Evolutionary conservation across 2,329 filamentous ascomycete species (phyloP).

Genomic region (Beauveria asiatica): DNA sequence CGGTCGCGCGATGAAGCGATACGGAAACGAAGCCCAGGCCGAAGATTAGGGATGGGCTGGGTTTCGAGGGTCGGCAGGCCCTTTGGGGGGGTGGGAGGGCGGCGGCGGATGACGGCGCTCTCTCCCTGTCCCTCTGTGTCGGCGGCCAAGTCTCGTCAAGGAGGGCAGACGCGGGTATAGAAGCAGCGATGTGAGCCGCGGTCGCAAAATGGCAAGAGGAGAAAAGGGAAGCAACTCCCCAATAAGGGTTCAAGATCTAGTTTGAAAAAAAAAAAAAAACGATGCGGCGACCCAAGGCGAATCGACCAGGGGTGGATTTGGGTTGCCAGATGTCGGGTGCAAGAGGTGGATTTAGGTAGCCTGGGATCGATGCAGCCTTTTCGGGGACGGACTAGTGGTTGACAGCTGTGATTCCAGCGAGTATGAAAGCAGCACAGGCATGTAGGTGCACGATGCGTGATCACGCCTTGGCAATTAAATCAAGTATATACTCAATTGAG

Average conservation of each 20-base stretch:
- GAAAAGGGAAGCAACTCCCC: background rate
- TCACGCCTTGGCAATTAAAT: background rate
- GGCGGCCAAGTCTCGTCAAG: background rate
- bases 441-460: too few relatives aligned
- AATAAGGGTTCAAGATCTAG: background rate
- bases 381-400: background rate
- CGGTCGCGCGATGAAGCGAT: slow-evolving; percentile 7
- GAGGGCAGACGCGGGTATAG: background rate
- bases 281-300: slow-evolving; percentile 7
- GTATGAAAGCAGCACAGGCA: too few relatives aligned
- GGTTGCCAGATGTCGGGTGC: slow-evolving; percentile 8
- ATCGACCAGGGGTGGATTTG: slow-evolving; percentile 8
- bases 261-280: background rate
- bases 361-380: slow-evolving; percentile 1
- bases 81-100: background rate
- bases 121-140: background rate
- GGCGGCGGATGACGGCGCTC: background rate
- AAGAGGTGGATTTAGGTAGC: background rate
- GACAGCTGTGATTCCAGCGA: background rate
- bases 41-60: background rate
- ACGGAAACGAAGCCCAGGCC: slow-evolving; percentile 1
- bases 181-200: too few relatives aligned
- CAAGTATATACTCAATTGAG: background rate
- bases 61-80: slow-evolving; percentile 8
- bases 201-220: background rate